phyloP scores from a whole-genome alignment of 2,329 filamentous ascomycete genomes.

The Capronia coronata region DNA sequence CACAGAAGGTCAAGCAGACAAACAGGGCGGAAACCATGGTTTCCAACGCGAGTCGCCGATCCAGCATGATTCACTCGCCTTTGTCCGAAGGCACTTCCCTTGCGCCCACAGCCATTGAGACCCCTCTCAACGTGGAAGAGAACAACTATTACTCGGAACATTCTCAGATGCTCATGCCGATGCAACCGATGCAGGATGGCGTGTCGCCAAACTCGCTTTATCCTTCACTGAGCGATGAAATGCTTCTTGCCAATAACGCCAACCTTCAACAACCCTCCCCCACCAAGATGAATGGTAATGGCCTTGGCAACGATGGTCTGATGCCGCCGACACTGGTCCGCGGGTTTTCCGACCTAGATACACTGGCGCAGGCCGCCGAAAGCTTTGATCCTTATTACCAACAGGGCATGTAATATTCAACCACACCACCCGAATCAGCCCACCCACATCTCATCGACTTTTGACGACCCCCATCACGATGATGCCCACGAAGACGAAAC shows the following conservation, averaged over 20 bases:
- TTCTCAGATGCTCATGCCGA: conserved; percentile 19
- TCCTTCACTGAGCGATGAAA: conserved; percentile 25
- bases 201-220: conserved; percentile 25
- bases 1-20: conserved; percentile 20
- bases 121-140: conserved; percentile 18
- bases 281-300: conserved; percentile 5
- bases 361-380: conserved; percentile 28
- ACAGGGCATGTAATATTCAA: conserved; percentile 12
- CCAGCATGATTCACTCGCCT: conserved; percentile 24
- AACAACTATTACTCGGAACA: conserved; percentile 21
- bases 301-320: conserved; percentile 3
- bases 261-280: conserved; percentile 4
- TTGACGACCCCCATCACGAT: not conserved
- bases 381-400: conserved; percentile 27
- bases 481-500: not conserved
- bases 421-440: too few species aligned
- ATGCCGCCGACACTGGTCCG: conserved; percentile 22
- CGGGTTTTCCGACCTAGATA: conserved; percentile 29
- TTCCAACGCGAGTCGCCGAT: conserved; percentile 19
- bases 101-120: conserved; percentile 23
- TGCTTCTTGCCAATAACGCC: conserved; percentile 8
- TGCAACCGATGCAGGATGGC: conserved; percentile 20
- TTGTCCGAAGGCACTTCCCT: conserved; percentile 26
- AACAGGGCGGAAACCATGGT: conserved; percentile 14
- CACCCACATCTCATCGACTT: not conserved